A percentile compares a stretch with the other conserved stretches of the same genome.
Conservation (phyloP, 352 stramenopile genomes). For the Phytopythium vexans region DNA sequence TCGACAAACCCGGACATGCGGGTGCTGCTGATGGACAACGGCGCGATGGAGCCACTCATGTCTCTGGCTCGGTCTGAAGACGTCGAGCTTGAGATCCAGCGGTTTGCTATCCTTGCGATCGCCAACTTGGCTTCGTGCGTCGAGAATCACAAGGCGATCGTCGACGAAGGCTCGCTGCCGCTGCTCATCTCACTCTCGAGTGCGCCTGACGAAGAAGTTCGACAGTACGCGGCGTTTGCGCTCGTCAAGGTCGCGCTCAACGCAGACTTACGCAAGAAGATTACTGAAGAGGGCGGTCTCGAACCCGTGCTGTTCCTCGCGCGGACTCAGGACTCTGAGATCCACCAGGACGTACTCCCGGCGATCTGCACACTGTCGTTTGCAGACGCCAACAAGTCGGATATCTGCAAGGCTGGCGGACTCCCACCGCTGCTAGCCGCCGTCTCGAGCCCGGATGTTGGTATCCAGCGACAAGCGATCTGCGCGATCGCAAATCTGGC, state of each 20-base stretch:
- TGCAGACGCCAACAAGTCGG: conserved; percentile 91
- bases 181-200: conserved; percentile 95
- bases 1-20: conserved; percentile 90
- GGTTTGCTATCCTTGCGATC: conserved; percentile 91
- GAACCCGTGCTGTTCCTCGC: conserved; percentile 96
- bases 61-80: conserved; percentile 93
- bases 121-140: conserved; percentile 94
- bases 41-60: conserved; percentile 94
- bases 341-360: conserved; percentile 90
- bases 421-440: conserved; percentile 86
- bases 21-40: conserved; percentile 90
- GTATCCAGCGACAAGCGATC: conserved; percentile 90
- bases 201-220: conserved; percentile 91
- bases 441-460: conserved; percentile 63
- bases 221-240: conserved; percentile 95
- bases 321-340: conserved; percentile 88
- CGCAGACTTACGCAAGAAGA: conserved; percentile 90
- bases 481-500: conserved; percentile 95
- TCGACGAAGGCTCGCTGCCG: conserved; percentile 92
- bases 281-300: conserved; percentile 94
- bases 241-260: conserved; percentile 96
- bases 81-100: conserved; percentile 95
- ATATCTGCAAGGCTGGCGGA: conserved; percentile 93
- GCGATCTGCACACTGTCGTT: conserved; percentile 92
- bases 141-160: conserved; percentile 92